Base-by-base conservation (phyloP, 2,329 filamentous ascomycete genomes). In the Hortaea werneckii region DNA sequence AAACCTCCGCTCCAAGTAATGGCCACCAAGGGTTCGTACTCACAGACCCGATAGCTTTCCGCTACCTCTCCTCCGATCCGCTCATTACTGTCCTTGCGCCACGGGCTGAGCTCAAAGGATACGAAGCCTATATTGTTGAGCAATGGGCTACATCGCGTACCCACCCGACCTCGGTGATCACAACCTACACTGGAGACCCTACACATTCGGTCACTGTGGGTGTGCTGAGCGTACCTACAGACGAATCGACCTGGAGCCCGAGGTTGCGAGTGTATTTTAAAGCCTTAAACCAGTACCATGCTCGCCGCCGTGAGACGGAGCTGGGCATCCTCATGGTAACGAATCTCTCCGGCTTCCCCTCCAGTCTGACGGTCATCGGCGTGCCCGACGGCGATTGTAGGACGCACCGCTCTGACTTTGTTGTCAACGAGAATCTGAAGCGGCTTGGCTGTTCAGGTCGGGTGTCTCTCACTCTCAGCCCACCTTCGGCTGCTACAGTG, bases 81-180 rank as follows among this genome's bases (percentile, higher is more conserved):
- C 79, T 77, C 5, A 88, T 87, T 4, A 75, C 73, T 3, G 80
- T 95, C 6, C 73, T 95, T 52, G 79, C 89, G 55, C 82, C 83
- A 44, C 79, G 80, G 45, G 74, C 76, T 42, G 71, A 77, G 42
- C 75, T 98, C 5, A 70, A 78, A 50, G 90, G 90, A 54, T 96
- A 95, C 67, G 89, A 96, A 65, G 74, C 90, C 50, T 96, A 96
- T 65, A 70, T 96, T 11, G 87, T 96, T 53, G 92, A 96, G 65
- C 92, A 98, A 73, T 98, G 92, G 92, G 87, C 87, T 5, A 95
- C 89, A 66, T 95, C 90, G 9, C 80, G 92, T 43, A 77, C 81
- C 46, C 87, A 94, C 51, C 90, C 90, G 1, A 95, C 90, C 11
- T 85, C 94, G 52, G 79, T 94, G 42, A 94, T 96, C 53, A 85